Evolutionary conservation across 768 basidiomycete species (phyloP), one percentile per base, ranked within the genome.

Genomic region (Chalciporus chontae): DNA sequence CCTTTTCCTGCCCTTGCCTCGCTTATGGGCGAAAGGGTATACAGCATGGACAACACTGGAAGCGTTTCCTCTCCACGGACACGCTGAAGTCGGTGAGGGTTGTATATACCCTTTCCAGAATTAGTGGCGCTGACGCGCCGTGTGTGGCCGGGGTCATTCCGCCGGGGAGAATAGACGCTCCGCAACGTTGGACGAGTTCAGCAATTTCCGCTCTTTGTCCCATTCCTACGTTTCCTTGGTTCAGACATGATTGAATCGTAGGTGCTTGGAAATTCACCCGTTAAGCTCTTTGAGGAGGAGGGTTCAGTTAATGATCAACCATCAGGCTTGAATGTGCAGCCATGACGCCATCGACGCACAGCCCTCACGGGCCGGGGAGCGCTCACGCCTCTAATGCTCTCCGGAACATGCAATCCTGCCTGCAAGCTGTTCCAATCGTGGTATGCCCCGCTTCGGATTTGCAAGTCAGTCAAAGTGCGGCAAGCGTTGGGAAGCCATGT

Each of bases 381-480:
- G 64, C 57, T 60, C 47, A 23, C 42, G 29, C 38, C 40, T 52
- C 29, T 51, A 53, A 46, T 53, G 64, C 64, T 55, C 63, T 7
- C 54, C 62, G 64, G 64, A 65, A 59, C 64, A 64, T 56, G 52
- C 52, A 45, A 5, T 50, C 56, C 51, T 64, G 62, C 64, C 59
- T 62, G 64, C 61, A 60, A 27, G 57, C 60, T 65, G 60, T 65
- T 50, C 60, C 31, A 57, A 62, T 66, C 64, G 55, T 65, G 55
- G 58, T 62, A 50, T 65, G 54, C 64, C 64, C 57, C 66, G 56
- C 64, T 61, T 52, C 60, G 62, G 57, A 62, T 66, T 65, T 64
- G 62, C 64, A 61, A 54, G 64, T 49, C 62, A 61, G 47, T 50
- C 54, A 48, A 45, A 54, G 57, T 50, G 59, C 52, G 56, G 64